Base-by-base conservation (phyloP, 306 rosid species). In the Lablab purpureus region DNA sequence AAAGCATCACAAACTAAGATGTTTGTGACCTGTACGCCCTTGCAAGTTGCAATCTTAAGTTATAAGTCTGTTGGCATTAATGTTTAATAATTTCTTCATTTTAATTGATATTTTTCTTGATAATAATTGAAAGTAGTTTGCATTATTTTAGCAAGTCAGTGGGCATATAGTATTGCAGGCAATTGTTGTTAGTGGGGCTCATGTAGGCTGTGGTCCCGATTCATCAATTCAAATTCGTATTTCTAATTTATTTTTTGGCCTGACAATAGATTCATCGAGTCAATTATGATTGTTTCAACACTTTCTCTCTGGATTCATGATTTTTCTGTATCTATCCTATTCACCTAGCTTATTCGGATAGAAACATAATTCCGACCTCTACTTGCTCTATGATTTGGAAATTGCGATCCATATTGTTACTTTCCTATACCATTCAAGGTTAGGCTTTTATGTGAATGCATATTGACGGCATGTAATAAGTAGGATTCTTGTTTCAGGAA, bases 401-500 rank as follows among this genome's bases (percentile, higher is more conserved):
- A 43, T 55, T 73, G 54, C 5, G 43, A 32, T 18, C 82, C 75
- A 65, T 85, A 55, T 19, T 23, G 40, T 64, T 51, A 65, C 49
- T 12, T 28, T 36, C 37, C 36, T 30, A 66, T 51, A 58, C 65
- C 22, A 43, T 36, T 83, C 11, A 45, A 63, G 46, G 54, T 21
- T 7, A 2, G 66, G 12, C 32, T 40, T 81, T 51, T 7, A 27
- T 55, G 47, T 73, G 36, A 17, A 40, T 45, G 55, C 36, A 27
- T 75, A 10, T 46, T 34, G 36, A 32, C 50, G 12, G 9, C 7
- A 1, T 51, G 22, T 75, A 47, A 60, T 63, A 65, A 84, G 10
- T 41, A 36, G 66, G 46, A 58, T 58, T 76, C 63, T 78, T 82
- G 25, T 79, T 73, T 75, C 98, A 96, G 99, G 91, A 93, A 90